Base-by-base conservation (phyloP, 768 basidiomycete species). In the Serendipita sp. region DNA sequence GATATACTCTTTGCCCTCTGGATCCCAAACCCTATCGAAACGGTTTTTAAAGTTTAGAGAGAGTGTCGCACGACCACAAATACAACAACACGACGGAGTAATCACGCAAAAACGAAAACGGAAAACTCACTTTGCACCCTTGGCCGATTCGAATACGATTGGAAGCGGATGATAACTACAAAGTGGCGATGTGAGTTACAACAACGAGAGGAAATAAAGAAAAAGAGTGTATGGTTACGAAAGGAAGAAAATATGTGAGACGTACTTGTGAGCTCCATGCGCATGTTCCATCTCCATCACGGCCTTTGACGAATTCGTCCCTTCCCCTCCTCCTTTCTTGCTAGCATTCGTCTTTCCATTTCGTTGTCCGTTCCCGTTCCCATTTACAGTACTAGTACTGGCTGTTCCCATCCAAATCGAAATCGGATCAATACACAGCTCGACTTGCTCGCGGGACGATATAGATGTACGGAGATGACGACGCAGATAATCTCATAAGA, bases 141-240 rank as follows among this genome's bases (percentile, higher is more conserved):
- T 80, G 22, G 88, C 95, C 48, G 82, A 80, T 67, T 96, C 92
- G 69, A 98, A 95, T 58, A 96, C 94, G 65, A 96, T 82, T 7
- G 95, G 94, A 7, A 98, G 76, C 0, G 96, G 94, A 71, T 96
- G 92, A 72, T 98, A 97, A 75, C 95, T 97, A n/a, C n/a, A n/a
- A n/a, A n/a, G n/a, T n/a, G n/a, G n/a, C n/a, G n/a, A n/a, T n/a
- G n/a, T n/a, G n/a, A n/a, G n/a, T n/a, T n/a, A n/a, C n/a, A n/a
- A n/a, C n/a, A n/a, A n/a, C n/a, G 67, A 69, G 67, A 66, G 63
- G 67, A 63, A 62, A 64, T 64, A 66, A 64, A 67, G 66, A 68
- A 65, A 65, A 62, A 50, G 64, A 70, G 67, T 66, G 61, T 5
- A 38, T 5, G 14, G 34, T 7, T 1, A 63, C 63, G 61, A 64